Base-by-base conservation (phyloP, 305 asterid species). In the Nicotiana rustica region DNA sequence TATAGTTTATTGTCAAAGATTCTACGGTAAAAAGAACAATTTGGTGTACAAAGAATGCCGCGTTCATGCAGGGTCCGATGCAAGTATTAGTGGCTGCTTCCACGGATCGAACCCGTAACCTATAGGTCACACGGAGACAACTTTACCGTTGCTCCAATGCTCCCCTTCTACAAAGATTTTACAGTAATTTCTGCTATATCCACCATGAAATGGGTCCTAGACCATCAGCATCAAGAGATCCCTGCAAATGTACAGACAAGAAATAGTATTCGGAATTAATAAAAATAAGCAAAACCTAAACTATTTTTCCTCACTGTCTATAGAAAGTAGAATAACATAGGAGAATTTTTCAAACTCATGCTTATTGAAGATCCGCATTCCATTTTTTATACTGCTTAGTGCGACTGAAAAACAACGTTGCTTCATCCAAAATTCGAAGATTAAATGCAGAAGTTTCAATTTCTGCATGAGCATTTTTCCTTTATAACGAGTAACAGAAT, bases 171-270 rank as follows among this genome's bases (percentile, higher is more conserved):
- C 21, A 21, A 67, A 71, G 61, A 71, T 12, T 52, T 12, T 52
- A 25, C 64, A 7, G n/a, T 18, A 52, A 29, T 75, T 52, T 67
- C 77, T 4, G 77, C 69, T 83, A 89, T 62, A 82, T 89, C 98
- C 98, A 95, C 98, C 99, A 95, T 67, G 97, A 87, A 84, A 90
- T 55, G 14, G 94, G 95, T 25, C 99, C 98, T 85, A 95, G 86
- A 71, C 99, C 99, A 85, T 94, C 97, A 29, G 90, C 87, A 85
- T 95, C 95, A 82, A 95, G 89, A 52, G 96, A 87, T 60, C 96
- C 99, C 98, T 94, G 94, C 25, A 71, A 2, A 85, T 52, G 15
- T 19, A 67, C 70, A 69, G 61, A n/a, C 13, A 44, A 73, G 31
- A 75, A 52, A 1, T 4, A 75, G 31, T 19, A 17, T 25, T 5